These are phyloP conservation scores for Ophiostoma himal-ulmi DNA, from an alignment of 2,329 filamentous ascomycete genomes.

Conservation along the genomic window DNA sequence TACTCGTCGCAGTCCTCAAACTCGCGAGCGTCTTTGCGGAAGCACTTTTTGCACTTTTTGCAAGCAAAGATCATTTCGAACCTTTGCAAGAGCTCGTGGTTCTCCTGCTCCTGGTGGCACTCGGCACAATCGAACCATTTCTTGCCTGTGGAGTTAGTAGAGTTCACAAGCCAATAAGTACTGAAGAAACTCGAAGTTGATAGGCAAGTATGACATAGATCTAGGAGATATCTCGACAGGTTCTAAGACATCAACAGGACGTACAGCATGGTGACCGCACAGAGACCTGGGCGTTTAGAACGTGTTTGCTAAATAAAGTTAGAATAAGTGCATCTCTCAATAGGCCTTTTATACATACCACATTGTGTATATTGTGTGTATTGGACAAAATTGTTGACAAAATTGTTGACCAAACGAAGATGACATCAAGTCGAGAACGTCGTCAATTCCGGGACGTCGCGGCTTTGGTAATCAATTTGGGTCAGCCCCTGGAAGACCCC, in stretches of 20 bases:
- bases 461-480: neutral
- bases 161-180: too few species aligned
- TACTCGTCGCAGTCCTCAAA: slow-evolving; percentile 98
- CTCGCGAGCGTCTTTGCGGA: slow-evolving; percentile 85
- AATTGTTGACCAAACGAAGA: neutral
- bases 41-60: slow-evolving; percentile 98
- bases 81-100: slow-evolving; percentile 67
- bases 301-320: slow-evolving; percentile 67
- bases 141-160: slow-evolving; percentile 49
- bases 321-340: neutral
- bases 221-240: neutral
- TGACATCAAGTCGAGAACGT: neutral
- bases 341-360: slow-evolving; percentile 15
- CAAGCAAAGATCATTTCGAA: slow-evolving; percentile 92
- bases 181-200: too few species aligned
- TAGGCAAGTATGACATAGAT: too few species aligned
- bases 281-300: slow-evolving; percentile 94
- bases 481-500: slow-evolving; percentile 17
- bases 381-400: neutral
- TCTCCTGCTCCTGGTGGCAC: slow-evolving; percentile 78
- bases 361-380: slow-evolving; percentile 19
- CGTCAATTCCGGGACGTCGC: neutral
- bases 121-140: slow-evolving; percentile 99
- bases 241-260: slow-evolving; percentile 30
- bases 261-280: slow-evolving; percentile 94